Evolutionary conservation across 495 filamentous ascomycete species (phyloP).

Genomic region (Podospora pseudopauciseta): DNA sequence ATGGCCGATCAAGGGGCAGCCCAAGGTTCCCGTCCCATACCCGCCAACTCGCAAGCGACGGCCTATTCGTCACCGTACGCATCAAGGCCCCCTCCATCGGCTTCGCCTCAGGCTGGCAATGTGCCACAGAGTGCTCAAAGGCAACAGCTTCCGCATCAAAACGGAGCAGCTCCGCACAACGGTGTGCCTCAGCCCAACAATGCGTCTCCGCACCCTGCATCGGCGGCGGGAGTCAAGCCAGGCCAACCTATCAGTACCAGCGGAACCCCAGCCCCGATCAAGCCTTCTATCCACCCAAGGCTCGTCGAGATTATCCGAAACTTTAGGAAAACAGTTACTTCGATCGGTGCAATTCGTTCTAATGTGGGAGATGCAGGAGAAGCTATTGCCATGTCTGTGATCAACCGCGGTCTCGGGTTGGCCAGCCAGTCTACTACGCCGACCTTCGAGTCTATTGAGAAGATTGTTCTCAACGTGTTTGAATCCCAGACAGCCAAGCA

Average conservation of each 20-base stretch:
- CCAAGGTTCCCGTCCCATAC: conserved; percentile 30
- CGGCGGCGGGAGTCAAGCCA: conserved; percentile 9
- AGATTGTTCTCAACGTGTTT: conserved; percentile 32
- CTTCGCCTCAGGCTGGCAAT: conserved; percentile 19
- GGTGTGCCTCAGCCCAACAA: conserved; percentile 21
- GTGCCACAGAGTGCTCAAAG: conserved; percentile 20
- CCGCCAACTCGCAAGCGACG: conserved; percentile 31
- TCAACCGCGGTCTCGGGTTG: conserved; percentile 34
- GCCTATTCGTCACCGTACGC: conserved; percentile 46
- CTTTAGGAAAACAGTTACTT: conserved; percentile 31
- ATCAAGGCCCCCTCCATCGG: conserved; percentile 31
- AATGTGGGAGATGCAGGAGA: conserved; percentile 12
- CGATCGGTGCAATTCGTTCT: conserved; percentile 23
- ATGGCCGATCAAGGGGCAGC: conserved; percentile 32
- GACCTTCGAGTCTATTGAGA: conserved; percentile 27
- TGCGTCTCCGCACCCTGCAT: conserved; percentile 10
- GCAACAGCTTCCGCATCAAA: conserved; percentile 16
- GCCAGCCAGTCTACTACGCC: conserved; percentile 24
- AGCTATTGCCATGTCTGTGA: conserved; percentile 33
- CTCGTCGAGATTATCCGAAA: conserved; percentile 27
- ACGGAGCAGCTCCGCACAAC: conserved; percentile 19
- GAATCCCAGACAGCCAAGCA: conserved; percentile 22
- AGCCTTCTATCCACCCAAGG: conserved; percentile 29
- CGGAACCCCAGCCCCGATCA: conserved; percentile 16
- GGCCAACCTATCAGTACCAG: conserved; percentile 15